Base-by-base conservation (phyloP, 2,329 filamentous ascomycete species). In the Neoarthrinium moseri region DNA sequence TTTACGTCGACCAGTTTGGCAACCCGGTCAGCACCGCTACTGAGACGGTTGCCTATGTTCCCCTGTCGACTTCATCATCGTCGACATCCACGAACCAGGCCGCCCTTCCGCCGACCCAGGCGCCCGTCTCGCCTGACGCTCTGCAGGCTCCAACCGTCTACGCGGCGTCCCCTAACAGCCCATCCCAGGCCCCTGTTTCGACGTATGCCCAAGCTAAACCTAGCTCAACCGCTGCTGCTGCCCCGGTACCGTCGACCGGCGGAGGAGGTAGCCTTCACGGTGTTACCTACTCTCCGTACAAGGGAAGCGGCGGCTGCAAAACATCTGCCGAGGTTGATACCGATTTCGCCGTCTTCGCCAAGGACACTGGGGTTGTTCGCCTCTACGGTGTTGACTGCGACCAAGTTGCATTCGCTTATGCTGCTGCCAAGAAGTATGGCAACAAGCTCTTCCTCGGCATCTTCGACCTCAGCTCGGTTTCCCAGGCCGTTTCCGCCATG, bases 311-410 rank as follows among this genome's bases (percentile, higher is more conserved):
- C 23, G 67, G 67, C 46, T 95, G 89, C 77, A 94, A 92, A 65
- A 71, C 76, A 5, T 69, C 75, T 43, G 67, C 71, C 1, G 71
- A 89, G 55, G 75, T 95, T 42, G 71, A 78, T 49, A 61, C 68
- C 17, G 89, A 95, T 58, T 80, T 94, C 55, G 67, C 69, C 13
- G 67, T 66, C 42, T 71, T 81, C 22, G 70, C 69, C 12, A 62
- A 66, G 18, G 64, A 67, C 12, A 91, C 86, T 66, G 73, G 74
- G 15, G 65, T 83, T 27, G 71, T 95, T 45, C 87, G 91, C 41
- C 78, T 88, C 59, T 95, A 95, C 61, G 90, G 89, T 43, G 81
- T 83, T 47, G 88, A 91, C 64, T 95, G 90, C 65, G 71, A 89
- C 58, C 86, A 91, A 63, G 77, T 89, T 30, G 63, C 74, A 3